Percentiles rank a stretch among this genome's conserved stretches.
Conservation (phyloP, 441 rosid genomes). For the Isatis lusitanica region DNA sequence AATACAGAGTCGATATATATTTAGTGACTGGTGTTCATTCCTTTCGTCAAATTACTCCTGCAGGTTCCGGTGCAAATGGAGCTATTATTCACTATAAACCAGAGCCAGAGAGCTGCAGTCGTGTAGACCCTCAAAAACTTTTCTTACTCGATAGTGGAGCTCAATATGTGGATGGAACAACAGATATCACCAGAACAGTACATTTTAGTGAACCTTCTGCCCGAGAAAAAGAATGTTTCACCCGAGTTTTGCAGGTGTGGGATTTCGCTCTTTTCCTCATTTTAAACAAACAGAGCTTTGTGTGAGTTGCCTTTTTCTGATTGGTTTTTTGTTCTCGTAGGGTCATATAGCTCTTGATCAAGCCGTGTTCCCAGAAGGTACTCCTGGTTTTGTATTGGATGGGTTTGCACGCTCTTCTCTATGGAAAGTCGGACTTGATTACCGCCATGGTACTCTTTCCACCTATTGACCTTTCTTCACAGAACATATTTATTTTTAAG, state of each 20-base stretch:
- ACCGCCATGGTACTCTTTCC: constrained; percentile 75
- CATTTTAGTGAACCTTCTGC: constrained; percentile 86
- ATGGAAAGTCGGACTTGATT: constrained; percentile 98
- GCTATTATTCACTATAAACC: constrained; percentile 95
- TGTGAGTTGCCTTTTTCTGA: constrained; percentile 10
- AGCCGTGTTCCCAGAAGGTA: constrained; percentile 88
- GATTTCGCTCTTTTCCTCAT: constrained; percentile 5
- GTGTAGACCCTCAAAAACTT: constrained; percentile 69
- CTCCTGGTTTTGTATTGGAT: constrained; percentile 92
- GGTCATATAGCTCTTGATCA: constrained; percentile 98
- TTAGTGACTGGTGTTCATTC: constrained; percentile 3
- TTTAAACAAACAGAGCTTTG: not conserved
- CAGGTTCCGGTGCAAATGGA: constrained; percentile 97
- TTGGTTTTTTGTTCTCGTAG: constrained; percentile 42
- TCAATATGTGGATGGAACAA: constrained; percentile 94
- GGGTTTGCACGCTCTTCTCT: constrained; percentile 90
- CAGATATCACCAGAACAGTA: constrained; percentile 94
- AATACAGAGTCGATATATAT: not conserved
- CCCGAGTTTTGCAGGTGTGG: constrained; percentile 82
- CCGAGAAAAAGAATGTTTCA: constrained; percentile 88
- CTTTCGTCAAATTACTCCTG: constrained; percentile 22
- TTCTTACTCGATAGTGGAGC: constrained; percentile 96
- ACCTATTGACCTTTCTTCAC: constrained; percentile 16
- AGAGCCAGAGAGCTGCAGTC: constrained; percentile 80
- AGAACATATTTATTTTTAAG: not conserved